phyloP scores from a whole-genome alignment of 805 yeast species.

The Nakazawaea ishiwadae region DNA sequence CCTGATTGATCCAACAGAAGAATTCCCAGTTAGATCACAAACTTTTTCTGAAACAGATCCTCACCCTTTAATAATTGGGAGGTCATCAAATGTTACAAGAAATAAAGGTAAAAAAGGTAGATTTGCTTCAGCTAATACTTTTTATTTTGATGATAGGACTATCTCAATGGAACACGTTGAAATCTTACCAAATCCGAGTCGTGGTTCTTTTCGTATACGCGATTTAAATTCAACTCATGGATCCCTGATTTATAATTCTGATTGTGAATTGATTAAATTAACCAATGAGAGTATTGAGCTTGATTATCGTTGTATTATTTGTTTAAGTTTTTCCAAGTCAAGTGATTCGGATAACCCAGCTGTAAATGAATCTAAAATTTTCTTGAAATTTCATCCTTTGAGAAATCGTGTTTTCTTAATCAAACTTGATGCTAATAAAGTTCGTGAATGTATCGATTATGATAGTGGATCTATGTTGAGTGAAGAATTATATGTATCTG shows the following conservation, averaged over 20 bases:
- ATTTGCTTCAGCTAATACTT: background rate
- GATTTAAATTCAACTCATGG: constrained; percentile 7
- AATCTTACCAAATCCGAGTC: background rate
- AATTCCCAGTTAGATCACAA: constrained; percentile 1
- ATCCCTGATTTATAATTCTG: background rate
- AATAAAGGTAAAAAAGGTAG: constrained; percentile 1
- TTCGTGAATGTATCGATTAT: too few relatives aligned
- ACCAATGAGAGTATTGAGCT: too few relatives aligned
- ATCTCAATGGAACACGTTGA: constrained; percentile 7
- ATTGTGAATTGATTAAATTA: too few relatives aligned
- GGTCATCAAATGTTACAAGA: too few relatives aligned
- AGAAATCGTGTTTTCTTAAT: background rate
- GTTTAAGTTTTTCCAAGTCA: constrained; percentile 5
- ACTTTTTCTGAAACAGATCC: background rate
- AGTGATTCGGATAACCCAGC: too few relatives aligned
- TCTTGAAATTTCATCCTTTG: background rate
- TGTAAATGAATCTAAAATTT: too few relatives aligned
- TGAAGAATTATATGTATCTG: too few relatives aligned
- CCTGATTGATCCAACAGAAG: background rate
- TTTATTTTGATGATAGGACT: constrained; percentile 6
- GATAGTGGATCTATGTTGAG: too few relatives aligned
- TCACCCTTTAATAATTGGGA: constrained; percentile 2
- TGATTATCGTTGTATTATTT: background rate
- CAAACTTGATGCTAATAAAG: background rate
- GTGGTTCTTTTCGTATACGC: background rate